These are phyloP conservation scores for Protomyces inundatus DNA, from an alignment of 1,139 yeast species.

Conservation along the genomic window DNA sequence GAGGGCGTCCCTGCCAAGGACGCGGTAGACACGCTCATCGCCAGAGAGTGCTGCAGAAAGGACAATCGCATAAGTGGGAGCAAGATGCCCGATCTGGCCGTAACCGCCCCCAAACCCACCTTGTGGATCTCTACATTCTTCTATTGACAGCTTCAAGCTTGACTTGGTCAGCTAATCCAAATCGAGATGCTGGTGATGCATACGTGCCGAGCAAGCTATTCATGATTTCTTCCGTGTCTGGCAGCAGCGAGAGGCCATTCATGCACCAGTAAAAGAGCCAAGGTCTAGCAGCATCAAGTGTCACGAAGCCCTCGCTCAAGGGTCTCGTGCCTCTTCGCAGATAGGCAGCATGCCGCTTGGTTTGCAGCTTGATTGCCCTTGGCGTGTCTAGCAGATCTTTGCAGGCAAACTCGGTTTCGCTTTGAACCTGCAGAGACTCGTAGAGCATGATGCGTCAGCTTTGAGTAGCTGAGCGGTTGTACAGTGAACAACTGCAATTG, in stretches of 20 bases:
- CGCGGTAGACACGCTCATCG: constrained; percentile 45
- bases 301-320: constrained; percentile 8
- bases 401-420: constrained; percentile 5
- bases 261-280: constrained; percentile 87
- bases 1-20: constrained; percentile 47
- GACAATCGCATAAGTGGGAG: constrained; percentile 76
- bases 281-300: constrained; percentile 78
- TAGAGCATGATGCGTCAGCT: neutral
- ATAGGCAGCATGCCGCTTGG: constrained; percentile 4
- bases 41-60: constrained; percentile 56
- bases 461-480: too few relatives aligned
- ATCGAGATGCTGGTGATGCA: neutral
- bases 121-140: constrained; percentile 20
- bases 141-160: constrained; percentile 38
- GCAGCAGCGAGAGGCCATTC: constrained; percentile 51
- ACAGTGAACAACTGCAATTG: too few relatives aligned
- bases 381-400: neutral
- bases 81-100: constrained; percentile 76
- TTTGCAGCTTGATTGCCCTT: neutral
- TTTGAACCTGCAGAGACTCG: constrained; percentile 8
- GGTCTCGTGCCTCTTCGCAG: constrained; percentile 8
- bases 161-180: constrained; percentile 29
- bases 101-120: constrained; percentile 86
- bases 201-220: neutral
- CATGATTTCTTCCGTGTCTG: constrained; percentile 32